phyloP scores from a whole-genome alignment of 257 asterid species.

The Cinchona pubescens region DNA sequence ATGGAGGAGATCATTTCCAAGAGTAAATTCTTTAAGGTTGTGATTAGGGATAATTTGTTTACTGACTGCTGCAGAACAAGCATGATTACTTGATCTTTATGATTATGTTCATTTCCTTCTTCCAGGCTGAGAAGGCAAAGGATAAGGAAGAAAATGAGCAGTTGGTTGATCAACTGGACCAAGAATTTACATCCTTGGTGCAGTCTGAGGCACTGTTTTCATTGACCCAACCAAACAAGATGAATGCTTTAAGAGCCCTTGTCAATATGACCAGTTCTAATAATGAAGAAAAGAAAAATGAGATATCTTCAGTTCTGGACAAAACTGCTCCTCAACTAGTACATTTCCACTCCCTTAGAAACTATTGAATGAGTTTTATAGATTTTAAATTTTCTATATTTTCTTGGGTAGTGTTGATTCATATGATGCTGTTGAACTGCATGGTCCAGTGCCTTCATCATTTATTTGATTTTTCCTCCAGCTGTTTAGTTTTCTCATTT shows the following conservation, averaged over 20 bases:
- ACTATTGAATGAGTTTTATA: no score
- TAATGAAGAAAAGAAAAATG: conserved; percentile 44
- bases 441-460: background rate
- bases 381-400: no score
- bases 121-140: conserved; percentile 91
- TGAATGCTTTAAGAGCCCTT: conserved; percentile 65
- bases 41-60: conserved; percentile 21
- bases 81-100: conserved; percentile 6
- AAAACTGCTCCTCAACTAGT: conserved; percentile 48
- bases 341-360: background rate
- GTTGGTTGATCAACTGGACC: conserved; percentile 70
- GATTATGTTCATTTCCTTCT: conserved; percentile 19
- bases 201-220: conserved; percentile 74
- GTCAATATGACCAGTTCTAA: conserved; percentile 45
- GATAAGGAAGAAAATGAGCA: conserved; percentile 84
- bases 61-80: conserved; percentile 6
- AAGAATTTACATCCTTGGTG: conserved; percentile 63
- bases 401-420: background rate
- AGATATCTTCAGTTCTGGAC: conserved; percentile 26
- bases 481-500: background rate
- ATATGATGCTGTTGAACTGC: background rate
- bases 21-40: conserved; percentile 95
- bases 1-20: conserved; percentile 81
- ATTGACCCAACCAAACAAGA: conserved; percentile 71
- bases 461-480: background rate